These are phyloP conservation scores for Phaffomyces thermotolerans DNA, from an alignment of 805 yeast genomes.

Conservation along the genomic window DNA sequence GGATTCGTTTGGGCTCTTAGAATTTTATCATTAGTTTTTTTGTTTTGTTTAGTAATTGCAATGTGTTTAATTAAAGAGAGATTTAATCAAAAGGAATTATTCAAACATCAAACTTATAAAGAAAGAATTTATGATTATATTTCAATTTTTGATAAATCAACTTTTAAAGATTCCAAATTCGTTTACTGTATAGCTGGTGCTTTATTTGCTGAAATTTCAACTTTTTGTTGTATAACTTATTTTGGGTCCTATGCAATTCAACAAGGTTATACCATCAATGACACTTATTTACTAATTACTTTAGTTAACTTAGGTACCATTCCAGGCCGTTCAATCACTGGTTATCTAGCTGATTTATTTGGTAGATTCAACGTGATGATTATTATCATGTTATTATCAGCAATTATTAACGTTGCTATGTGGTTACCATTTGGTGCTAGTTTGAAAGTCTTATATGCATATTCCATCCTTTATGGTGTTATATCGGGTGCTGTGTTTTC, in stretches of 20 bases:
- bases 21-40: slow-evolving; percentile 37
- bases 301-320: slow-evolving; percentile 35
- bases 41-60: slow-evolving; percentile 20
- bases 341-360: slow-evolving; percentile 34
- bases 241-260: slow-evolving; percentile 44
- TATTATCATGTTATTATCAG: slow-evolving; percentile 26
- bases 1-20: slow-evolving; percentile 53
- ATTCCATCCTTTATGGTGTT: slow-evolving; percentile 44
- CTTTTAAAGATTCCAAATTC: slow-evolving; percentile 39
- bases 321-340: slow-evolving; percentile 37
- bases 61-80: slow-evolving; percentile 28
- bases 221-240: slow-evolving; percentile 40
- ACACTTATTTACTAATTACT: slow-evolving; percentile 39
- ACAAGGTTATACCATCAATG: slow-evolving; percentile 33
- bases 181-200: slow-evolving; percentile 37
- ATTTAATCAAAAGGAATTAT: slow-evolving; percentile 15
- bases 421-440: slow-evolving; percentile 36
- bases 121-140: slow-evolving; percentile 14
- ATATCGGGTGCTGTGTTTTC: slow-evolving; percentile 49
- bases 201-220: slow-evolving; percentile 39
- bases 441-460: slow-evolving; percentile 31
- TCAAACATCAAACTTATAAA: slow-evolving; percentile 8
- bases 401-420: slow-evolving; percentile 29
- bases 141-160: slow-evolving; percentile 25
- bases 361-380: slow-evolving; percentile 52